phyloP scores from a whole-genome alignment of 2,329 filamentous ascomycete genomes.

The Herpotrichia juniperi region DNA sequence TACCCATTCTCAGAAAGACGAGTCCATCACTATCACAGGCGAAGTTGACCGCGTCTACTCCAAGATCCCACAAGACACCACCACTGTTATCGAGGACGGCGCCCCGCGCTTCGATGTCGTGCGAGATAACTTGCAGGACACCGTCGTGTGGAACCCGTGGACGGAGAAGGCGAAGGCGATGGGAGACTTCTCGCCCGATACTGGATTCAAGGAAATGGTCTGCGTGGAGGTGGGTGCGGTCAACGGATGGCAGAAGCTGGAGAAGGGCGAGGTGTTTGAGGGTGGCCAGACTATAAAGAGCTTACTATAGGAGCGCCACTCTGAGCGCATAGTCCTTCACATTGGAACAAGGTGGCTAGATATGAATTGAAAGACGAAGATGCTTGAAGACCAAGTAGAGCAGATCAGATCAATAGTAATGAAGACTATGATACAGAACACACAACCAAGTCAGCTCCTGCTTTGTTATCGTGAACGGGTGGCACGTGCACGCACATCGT shows the following conservation, averaged over 20 bases:
- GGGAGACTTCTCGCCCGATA: conserved; percentile 85
- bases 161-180: conserved; percentile 81
- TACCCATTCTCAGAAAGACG: conserved; percentile 68
- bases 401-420: conserved; percentile 3
- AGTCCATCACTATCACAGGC: conserved; percentile 70
- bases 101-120: conserved; percentile 73
- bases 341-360: too few species aligned
- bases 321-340: too few species aligned
- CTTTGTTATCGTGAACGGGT: not conserved
- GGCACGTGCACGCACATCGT: conserved; percentile 1
- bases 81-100: conserved; percentile 68
- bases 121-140: conserved; percentile 83
- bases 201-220: conserved; percentile 91
- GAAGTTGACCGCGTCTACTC: conserved; percentile 92
- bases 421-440: not conserved
- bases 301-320: too few species aligned
- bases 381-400: not conserved
- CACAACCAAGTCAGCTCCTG: not conserved
- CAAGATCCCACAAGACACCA: conserved; percentile 64
- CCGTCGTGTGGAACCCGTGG: conserved; percentile 99
- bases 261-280: conserved; percentile 75
- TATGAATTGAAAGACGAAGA: not conserved
- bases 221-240: conserved; percentile 93
- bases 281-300: conserved; percentile 64
- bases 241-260: conserved; percentile 79